A percentile compares a stretch with the other conserved stretches of the same genome.
Conservation (phyloP, 768 basidiomycete genomes). For the Gymnopilus dilepis region DNA sequence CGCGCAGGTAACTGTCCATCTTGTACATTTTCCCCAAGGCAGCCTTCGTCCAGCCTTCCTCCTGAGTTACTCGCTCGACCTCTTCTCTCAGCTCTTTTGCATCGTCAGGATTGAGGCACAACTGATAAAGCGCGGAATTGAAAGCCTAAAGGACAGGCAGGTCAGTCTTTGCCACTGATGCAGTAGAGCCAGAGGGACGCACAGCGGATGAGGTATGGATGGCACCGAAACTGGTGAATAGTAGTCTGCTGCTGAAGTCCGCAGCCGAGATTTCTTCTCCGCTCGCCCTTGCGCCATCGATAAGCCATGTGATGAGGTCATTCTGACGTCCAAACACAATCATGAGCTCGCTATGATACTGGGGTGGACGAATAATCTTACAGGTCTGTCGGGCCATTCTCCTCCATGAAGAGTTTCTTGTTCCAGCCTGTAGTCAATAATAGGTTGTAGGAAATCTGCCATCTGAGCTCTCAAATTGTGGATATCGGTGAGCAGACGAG, state of each 20-base stretch:
- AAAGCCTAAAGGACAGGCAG: constrained; percentile 34
- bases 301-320: constrained; percentile 54
- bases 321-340: constrained; percentile 32
- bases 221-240: constrained; percentile 47
- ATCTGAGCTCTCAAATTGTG: constrained; percentile 20
- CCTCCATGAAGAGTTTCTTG: constrained; percentile 26
- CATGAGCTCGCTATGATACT: background rate
- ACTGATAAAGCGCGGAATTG: constrained; percentile 40
- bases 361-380: constrained; percentile 11
- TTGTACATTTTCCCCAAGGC: constrained; percentile 45
- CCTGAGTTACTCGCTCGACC: constrained; percentile 40
- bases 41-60: constrained; percentile 43
- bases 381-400: constrained; percentile 38
- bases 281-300: constrained; percentile 40
- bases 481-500: constrained; percentile 22
- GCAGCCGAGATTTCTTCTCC: constrained; percentile 31
- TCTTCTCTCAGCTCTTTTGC: constrained; percentile 46
- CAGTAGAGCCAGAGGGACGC: constrained; percentile 13
- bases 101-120: constrained; percentile 41
- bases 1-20: constrained; percentile 51
- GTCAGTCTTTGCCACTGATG: background rate
- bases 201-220: constrained; percentile 51
- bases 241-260: constrained; percentile 39
- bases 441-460: constrained; percentile 31
- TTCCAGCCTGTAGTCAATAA: constrained; percentile 32